Percentiles rank a stretch among this genome's conserved stretches.
Evolutionary conservation across 2,329 filamentous ascomycete genomes (phyloP).

Genomic region (Davidsoniella virescens): DNA sequence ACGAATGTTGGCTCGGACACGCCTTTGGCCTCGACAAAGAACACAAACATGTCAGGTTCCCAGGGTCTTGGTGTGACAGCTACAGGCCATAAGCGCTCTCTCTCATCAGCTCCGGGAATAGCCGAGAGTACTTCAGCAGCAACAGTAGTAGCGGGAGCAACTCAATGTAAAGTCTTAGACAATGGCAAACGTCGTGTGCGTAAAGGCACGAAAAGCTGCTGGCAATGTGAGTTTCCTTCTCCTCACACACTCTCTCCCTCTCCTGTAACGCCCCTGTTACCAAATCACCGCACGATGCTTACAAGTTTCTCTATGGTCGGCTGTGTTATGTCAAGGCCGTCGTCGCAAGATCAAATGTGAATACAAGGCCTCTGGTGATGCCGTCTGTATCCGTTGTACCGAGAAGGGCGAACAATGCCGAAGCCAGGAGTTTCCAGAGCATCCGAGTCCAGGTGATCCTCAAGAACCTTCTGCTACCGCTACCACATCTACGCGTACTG

Average conservation of each 20-base stretch:
- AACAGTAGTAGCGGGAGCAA: not conserved
- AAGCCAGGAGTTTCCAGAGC: constrained; percentile 30
- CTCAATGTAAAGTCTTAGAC: constrained; percentile 3
- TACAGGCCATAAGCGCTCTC: not conserved
- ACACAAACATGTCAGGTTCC: no score
- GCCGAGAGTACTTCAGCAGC: not conserved
- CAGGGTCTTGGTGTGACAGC: not conserved
- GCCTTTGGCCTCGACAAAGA: no score
- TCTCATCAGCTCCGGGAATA: not conserved
- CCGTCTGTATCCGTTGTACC: constrained; percentile 30
- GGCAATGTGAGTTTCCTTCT: constrained; percentile 34
- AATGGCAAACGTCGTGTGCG: constrained; percentile 21
- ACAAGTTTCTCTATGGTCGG: not conserved
- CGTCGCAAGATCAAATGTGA: constrained; percentile 38
- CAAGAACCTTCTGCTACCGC: not conserved
- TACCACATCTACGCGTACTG: not conserved
- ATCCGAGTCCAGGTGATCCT: constrained; percentile 13
- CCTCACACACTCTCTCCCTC: not conserved
- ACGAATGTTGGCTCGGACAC: not conserved
- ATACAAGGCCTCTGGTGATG: constrained; percentile 25
- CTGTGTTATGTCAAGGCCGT: constrained; percentile 16
- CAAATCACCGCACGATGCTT: not conserved
- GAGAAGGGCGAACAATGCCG: constrained; percentile 28
- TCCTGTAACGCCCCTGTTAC: not conserved
- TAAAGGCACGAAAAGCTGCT: constrained; percentile 42